These are phyloP conservation scores for Nidula niveotomentosa DNA, from an alignment of 1,284 basidiomycete species.

Conservation along the genomic window DNA sequence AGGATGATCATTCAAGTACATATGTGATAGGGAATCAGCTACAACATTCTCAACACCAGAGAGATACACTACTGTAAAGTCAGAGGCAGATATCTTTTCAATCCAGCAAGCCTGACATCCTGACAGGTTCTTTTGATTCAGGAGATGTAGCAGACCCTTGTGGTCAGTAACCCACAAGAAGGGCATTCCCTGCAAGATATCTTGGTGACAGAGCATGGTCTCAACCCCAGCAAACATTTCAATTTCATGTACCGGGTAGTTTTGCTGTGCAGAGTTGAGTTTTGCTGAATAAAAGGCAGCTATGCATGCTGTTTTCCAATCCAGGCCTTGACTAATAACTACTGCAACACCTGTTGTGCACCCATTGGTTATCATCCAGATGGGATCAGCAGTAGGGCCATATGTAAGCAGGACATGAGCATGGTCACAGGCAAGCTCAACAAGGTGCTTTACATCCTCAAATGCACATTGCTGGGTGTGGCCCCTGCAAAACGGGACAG, in stretches of 20 bases:
- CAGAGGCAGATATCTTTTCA: conserved; percentile 24
- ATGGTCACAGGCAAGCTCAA: conserved; percentile 10
- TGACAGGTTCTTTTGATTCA: conserved; percentile 26
- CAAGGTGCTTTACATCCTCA: conserved; percentile 25
- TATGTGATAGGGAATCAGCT: conserved; percentile 20
- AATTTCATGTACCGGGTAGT: conserved; percentile 32
- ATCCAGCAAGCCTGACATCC: conserved; percentile 33
- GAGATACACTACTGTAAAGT: conserved; percentile 21
- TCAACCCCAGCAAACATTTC: conserved; percentile 32
- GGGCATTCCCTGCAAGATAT: conserved; percentile 23
- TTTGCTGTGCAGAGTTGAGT: conserved; percentile 31
- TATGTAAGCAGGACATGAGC: conserved; percentile 18
- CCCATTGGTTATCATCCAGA: conserved; percentile 25
- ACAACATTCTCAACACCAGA: conserved; percentile 21
- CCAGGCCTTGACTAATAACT: conserved; percentile 22
- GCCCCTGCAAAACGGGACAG: conserved; percentile 20
- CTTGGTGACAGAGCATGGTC: conserved; percentile 23
- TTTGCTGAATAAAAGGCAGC: conserved; percentile 34
- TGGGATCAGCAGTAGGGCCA: conserved; percentile 7
- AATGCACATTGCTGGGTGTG: conserved; percentile 29
- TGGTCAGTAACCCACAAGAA: conserved; percentile 36
- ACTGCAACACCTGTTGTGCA: conserved; percentile 23
- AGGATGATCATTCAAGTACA: conserved; percentile 19
- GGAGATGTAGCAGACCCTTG: conserved; percentile 25
- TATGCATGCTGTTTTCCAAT: conserved; percentile 18